phyloP scores from a whole-genome alignment of 176 grass and related monocot species.

The Urochloa ruziziensis region DNA sequence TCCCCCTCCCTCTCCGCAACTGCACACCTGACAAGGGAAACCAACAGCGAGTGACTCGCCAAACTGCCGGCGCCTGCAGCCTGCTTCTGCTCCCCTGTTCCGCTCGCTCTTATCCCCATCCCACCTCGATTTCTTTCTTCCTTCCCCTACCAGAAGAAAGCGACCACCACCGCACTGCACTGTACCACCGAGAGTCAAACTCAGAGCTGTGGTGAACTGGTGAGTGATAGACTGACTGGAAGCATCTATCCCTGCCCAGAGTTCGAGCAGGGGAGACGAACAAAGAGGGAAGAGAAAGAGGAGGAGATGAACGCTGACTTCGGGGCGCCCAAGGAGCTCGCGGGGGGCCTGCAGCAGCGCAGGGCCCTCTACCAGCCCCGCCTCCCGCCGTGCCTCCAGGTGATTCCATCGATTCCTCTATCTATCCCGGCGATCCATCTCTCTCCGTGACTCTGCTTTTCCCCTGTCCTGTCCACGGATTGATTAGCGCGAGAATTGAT shows the following conservation, averaged over 20 bases:
- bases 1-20: neutral
- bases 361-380: conserved; percentile 41
- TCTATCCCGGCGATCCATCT: neutral
- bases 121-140: neutral
- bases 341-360: conserved; percentile 45
- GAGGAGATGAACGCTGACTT: conserved; percentile 51
- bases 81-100: neutral
- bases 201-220: neutral
- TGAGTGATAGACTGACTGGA: neutral
- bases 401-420: neutral
- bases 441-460: neutral
- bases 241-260: neutral
- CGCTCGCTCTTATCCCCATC: neutral
- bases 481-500: neutral
- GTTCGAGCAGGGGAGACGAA: neutral
- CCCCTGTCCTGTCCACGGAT: neutral
- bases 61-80: conserved; percentile 36
- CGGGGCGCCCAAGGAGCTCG: conserved; percentile 44
- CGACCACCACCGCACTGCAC: neutral
- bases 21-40: neutral
- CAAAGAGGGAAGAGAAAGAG: neutral
- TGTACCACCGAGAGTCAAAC: neutral
- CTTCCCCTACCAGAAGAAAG: conserved; percentile 13
- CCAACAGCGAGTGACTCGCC: neutral
- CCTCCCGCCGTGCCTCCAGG: conserved; percentile 48